Base-by-base conservation (phyloP, 192 early-diverging fungal genomes). In the Irineochytrium annulatum region DNA sequence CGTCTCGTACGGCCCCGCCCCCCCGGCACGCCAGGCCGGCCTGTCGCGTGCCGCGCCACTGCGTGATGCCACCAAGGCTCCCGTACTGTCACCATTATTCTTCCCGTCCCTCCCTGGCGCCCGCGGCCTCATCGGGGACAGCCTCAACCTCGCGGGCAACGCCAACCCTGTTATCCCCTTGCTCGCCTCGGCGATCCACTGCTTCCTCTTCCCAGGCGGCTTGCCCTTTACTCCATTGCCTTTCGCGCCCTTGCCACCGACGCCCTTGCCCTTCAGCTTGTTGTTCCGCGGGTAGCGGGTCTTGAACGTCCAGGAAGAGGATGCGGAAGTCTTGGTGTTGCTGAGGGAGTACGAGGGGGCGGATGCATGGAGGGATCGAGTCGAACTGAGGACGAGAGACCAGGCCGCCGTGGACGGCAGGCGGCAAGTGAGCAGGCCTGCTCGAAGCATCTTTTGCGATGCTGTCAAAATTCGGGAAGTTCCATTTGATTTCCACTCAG, bases 271-370 rank as follows among this genome's bases (percentile, higher is more conserved):
- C 52, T 55, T 55, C 4, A n/a, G 8, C 61, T 37, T 37, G 51
- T 41, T 62, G 34, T 34, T 33, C 17, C 52, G 4, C 16, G 62
- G 63, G 32, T 32, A 65, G 17, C 46, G 39, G 20, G 63, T 65
- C 43, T 65, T 57, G 55, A 65, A 65, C 4, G 63, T 45, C 55
- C 55, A 65, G 20, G 31, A 16, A 11, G 48, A 34, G 2, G 60
- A 51, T 14, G 46, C 46, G 8, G n/a, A n/a, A n/a, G n/a, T n/a
- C n/a, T n/a, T n/a, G n/a, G n/a, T n/a, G n/a, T n/a, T n/a, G n/a
- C n/a, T n/a, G n/a, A n/a, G n/a, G n/a, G n/a, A n/a, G n/a, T n/a
- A n/a, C n/a, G n/a, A n/a, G n/a, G n/a, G n/a, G n/a, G n/a, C n/a
- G n/a, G n/a, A n/a, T n/a, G n/a, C n/a, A n/a, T n/a, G n/a, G n/a